Percentiles rank a stretch among this genome's conserved stretches.
phyloP scores from a whole-genome alignment of 176 grass and related monocot genomes.

The Echinochloa phyllopogon region DNA sequence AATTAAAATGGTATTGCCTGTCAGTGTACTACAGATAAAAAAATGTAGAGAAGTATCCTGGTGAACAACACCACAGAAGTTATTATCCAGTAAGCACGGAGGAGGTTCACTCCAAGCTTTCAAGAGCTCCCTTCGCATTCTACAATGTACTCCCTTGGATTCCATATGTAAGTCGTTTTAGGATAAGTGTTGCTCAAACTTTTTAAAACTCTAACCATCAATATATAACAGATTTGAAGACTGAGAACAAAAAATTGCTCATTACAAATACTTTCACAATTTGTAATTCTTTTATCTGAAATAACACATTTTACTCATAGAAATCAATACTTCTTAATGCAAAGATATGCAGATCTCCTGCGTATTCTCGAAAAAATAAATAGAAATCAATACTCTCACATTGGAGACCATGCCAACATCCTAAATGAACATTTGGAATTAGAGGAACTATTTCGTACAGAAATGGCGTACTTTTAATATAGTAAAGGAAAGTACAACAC shows the following conservation, averaged over 20 bases:
- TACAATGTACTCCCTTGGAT: background rate
- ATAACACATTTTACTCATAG: background rate
- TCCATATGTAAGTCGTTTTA: background rate
- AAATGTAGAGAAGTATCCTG: background rate
- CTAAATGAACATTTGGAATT: conserved; percentile 21
- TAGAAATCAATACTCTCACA: background rate
- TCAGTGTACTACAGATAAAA: conserved; percentile 14
- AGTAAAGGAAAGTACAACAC: conserved; percentile 1
- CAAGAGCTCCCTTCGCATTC: background rate
- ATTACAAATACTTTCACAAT: conserved; percentile 1
- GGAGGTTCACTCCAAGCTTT: background rate
- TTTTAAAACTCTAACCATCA: background rate
- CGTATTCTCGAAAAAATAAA: background rate
- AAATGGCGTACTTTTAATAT: background rate
- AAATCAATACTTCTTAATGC: background rate
- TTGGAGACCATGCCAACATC: conserved; percentile 4
- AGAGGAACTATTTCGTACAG: background rate
- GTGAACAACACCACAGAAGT: background rate
- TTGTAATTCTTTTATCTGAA: background rate
- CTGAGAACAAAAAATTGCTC: background rate
- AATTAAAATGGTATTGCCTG: background rate
- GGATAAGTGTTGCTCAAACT: background rate
- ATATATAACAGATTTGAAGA: background rate
- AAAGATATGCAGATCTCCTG: no score
- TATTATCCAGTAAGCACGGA: conserved; percentile 15